Percentiles rank a stretch among this genome's conserved stretches.
Evolutionary conservation across 2,329 filamentous ascomycete species (phyloP).

Genomic region (Fusarium proliferatum): DNA sequence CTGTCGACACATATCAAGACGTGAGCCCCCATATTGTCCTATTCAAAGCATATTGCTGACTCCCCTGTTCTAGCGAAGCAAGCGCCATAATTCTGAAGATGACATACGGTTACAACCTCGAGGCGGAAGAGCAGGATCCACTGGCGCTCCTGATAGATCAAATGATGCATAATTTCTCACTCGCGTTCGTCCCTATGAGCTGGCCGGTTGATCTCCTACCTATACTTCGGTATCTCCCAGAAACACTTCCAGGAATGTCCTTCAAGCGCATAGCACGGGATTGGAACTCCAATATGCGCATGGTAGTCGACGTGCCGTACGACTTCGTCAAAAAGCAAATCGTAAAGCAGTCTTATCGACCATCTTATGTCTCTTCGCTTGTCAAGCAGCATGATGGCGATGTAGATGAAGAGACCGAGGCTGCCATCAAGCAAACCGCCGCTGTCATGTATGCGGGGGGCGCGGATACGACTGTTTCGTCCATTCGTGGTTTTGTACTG

Average conservation of each 20-base stretch:
- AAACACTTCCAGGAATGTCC: conserved; percentile 38
- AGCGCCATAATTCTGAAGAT: conserved; percentile 36
- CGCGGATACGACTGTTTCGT: neutral
- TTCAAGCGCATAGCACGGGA: conserved; percentile 41
- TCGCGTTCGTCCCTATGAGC: neutral
- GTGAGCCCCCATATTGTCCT: rapidly evolving
- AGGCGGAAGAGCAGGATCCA: conserved; percentile 35
- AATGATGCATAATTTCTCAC: neutral
- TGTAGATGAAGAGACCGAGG: neutral
- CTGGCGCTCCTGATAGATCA: conserved; percentile 38
- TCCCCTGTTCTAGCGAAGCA: conserved; percentile 17
- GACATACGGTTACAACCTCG: conserved; percentile 44
- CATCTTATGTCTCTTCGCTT: conserved; percentile 40
- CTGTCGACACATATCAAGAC: neutral
- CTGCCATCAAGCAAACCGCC: neutral
- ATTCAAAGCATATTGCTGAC: rapidly evolving
- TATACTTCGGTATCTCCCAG: conserved; percentile 41
- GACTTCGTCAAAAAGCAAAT: conserved; percentile 41
- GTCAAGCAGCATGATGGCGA: conserved; percentile 14
- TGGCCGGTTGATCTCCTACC: conserved; percentile 41
- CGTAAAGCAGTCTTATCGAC: neutral
- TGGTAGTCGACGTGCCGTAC: conserved; percentile 35
- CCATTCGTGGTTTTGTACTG: conserved; percentile 11
- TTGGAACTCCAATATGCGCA: conserved; percentile 30
- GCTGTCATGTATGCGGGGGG: conserved; percentile 3